A percentile compares a stretch with the other conserved stretches of the same genome.
phyloP scores from a whole-genome alignment of 148 eudicot genomes.

The Rhododendron williamsianum region DNA sequence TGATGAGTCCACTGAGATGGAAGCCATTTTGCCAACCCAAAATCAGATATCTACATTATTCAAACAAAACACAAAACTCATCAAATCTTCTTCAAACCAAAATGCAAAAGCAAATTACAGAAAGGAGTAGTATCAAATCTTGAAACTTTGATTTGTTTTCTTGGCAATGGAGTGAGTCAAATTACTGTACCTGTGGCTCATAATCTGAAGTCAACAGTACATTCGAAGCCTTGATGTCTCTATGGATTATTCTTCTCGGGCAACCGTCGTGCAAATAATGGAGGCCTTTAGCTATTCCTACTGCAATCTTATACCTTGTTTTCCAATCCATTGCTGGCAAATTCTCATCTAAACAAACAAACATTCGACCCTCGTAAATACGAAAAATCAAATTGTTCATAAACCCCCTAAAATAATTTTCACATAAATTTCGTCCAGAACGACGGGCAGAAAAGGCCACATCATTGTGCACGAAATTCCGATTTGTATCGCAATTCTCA shows the following conservation, averaged over 20 bases:
- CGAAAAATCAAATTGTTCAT: neutral
- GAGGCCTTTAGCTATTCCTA: conserved; percentile 82
- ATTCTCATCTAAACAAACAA: conserved; percentile 46
- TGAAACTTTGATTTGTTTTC: neutral
- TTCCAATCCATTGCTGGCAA: conserved; percentile 69
- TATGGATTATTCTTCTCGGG: conserved; percentile 88
- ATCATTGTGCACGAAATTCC: neutral
- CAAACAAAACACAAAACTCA: neutral
- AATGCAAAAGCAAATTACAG: neutral
- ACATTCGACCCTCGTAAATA: neutral
- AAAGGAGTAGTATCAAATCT: neutral
- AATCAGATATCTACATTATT: conserved; percentile 71
- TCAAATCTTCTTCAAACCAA: neutral
- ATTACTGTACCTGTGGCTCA: conserved; percentile 63
- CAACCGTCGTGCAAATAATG: conserved; percentile 91
- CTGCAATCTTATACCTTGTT: conserved; percentile 71
- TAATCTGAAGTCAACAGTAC: conserved; percentile 59
- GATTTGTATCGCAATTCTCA: neutral
- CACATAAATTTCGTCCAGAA: neutral
- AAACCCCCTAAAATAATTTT: neutral
- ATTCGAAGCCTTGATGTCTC: conserved; percentile 88
- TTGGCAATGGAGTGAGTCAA: neutral
- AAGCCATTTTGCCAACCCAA: conserved; percentile 98
- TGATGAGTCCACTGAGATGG: conserved; percentile 97
- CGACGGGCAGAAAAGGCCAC: neutral